These are phyloP conservation scores for Neoboletus magnificus DNA, from an alignment of 768 basidiomycete genomes.

Conservation along the genomic window DNA sequence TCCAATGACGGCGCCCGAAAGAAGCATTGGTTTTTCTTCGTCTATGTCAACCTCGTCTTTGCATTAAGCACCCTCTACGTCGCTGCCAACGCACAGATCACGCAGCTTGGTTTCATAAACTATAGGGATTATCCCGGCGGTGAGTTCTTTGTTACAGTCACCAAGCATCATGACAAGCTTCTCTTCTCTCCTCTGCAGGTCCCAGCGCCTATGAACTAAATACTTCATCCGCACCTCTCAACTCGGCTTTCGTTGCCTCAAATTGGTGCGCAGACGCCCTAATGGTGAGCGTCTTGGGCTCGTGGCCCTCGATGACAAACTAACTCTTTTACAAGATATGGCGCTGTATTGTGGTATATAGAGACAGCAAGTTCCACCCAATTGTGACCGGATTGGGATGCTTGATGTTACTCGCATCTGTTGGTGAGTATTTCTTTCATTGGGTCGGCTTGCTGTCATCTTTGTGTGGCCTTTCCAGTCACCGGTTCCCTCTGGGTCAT, in stretches of 20 bases:
- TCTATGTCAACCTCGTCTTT: constrained; percentile 30
- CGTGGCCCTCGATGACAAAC: not conserved
- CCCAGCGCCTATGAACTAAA: constrained; percentile 23
- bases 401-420: constrained; percentile 23
- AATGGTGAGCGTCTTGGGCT: constrained; percentile 21
- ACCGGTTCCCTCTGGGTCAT: constrained; percentile 30
- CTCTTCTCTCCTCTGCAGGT: constrained; percentile 7
- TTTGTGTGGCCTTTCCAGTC: constrained; percentile 8
- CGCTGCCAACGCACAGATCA: constrained; percentile 22
- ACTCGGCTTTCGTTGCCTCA: constrained; percentile 28
- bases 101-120: constrained; percentile 30
- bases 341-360: constrained; percentile 33
- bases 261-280: constrained; percentile 32
- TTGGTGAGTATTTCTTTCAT: constrained; percentile 15
- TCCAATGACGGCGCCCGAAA: constrained; percentile 3
- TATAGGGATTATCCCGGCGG: constrained; percentile 33
- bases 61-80: constrained; percentile 28
- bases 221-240: constrained; percentile 27
- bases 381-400: constrained; percentile 16
- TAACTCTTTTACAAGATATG: constrained; percentile 22
- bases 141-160: constrained; percentile 1
- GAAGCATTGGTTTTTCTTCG: constrained; percentile 27
- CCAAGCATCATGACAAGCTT: too few relatives aligned
- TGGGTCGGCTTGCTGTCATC: not conserved
- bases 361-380: constrained; percentile 22